Evolutionary conservation across 345 rosid species (phyloP).

Genomic region (Sonneratia caseolaris): DNA sequence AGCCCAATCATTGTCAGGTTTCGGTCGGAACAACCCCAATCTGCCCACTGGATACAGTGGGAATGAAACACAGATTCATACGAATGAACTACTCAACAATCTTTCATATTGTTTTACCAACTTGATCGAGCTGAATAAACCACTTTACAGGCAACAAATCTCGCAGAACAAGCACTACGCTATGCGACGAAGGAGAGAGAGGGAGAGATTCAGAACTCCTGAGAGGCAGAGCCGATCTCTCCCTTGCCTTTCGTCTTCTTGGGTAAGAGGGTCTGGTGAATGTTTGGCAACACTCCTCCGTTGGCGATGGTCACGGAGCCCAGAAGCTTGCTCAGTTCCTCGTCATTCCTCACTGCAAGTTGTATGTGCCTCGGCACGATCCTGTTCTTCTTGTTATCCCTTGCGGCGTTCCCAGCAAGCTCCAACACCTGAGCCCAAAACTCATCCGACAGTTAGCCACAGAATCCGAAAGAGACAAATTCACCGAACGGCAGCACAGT

Average conservation of each 20-base stretch:
- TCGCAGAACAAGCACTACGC: not conserved
- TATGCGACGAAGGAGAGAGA: not conserved
- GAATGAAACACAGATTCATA: too few relatives aligned
- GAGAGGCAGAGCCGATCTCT: slow-evolving; percentile 63
- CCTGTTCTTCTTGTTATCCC: slow-evolving; percentile 67
- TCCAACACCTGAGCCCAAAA: slow-evolving; percentile 38
- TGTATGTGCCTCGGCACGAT: slow-evolving; percentile 72
- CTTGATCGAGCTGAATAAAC: not conserved
- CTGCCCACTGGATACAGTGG: too few relatives aligned
- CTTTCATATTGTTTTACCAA: not conserved
- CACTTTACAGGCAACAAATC: not conserved
- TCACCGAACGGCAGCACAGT: not conserved
- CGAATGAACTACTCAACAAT: not conserved
- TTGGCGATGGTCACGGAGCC: slow-evolving; percentile 67
- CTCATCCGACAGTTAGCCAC: not conserved
- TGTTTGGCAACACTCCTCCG: slow-evolving; percentile 69
- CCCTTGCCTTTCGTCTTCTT: slow-evolving; percentile 49
- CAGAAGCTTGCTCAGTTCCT: slow-evolving; percentile 61
- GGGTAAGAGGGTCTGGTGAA: slow-evolving; percentile 56
- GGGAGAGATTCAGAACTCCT: slow-evolving; percentile 31
- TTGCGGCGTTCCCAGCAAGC: slow-evolving; percentile 72
- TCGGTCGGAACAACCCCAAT: too few relatives aligned
- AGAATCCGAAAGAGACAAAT: not conserved
- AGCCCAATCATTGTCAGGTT: too few relatives aligned
- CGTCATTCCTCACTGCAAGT: slow-evolving; percentile 68